Evolutionary conservation across 148 eudicot genomes (phyloP), one percentile per base, ranked within the genome.

Genomic region (Rhododendron ovatum): DNA sequence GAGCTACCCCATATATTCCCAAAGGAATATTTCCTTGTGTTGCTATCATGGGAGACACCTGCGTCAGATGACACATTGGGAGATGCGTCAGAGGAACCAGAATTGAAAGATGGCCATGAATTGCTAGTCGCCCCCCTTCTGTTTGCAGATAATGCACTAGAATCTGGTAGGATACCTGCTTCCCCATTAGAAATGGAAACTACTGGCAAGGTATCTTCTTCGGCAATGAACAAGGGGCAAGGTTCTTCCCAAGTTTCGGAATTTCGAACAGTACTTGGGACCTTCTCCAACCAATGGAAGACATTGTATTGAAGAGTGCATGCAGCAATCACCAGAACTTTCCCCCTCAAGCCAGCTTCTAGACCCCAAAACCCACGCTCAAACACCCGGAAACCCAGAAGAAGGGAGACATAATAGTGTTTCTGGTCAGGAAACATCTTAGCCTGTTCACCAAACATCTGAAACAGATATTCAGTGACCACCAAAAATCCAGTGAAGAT

Each of bases 291-390:
- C 99, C 99, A 97, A 83, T 83, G 96, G 87, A 93, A 97, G 82
- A 94, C 95, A 93, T 97, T 97, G 83, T 97, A 97, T 86, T 94
- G 98, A 86, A 97, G 98, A 30, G 93, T 93, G 86, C 99, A 97
- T 82, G 95, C 99, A 85, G 91, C 95, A 91, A 97, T 92, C 55
- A 97, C 99, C 86, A 97, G 87, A 85, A 97, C 92, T 90, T 94
- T 93, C 75, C 96, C 95, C 87, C 96, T 93, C 89, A 97, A 90
- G 82, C 99, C 91, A 78, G 91, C 95, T 91, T 97, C 99, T 88
- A 94, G 87, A 59, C 96, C 99, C 96, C 94, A 94, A 88, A 94
- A 95, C 47, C 95, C 93, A 59, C 89, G 90, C 82, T 82, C 86
- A 88, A 93, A 97, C 57, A 91, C 90, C 82, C 89, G 95, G 81